Base-by-base conservation (phyloP, 2,329 filamentous ascomycete species). In the Raffaelea albimanens region DNA sequence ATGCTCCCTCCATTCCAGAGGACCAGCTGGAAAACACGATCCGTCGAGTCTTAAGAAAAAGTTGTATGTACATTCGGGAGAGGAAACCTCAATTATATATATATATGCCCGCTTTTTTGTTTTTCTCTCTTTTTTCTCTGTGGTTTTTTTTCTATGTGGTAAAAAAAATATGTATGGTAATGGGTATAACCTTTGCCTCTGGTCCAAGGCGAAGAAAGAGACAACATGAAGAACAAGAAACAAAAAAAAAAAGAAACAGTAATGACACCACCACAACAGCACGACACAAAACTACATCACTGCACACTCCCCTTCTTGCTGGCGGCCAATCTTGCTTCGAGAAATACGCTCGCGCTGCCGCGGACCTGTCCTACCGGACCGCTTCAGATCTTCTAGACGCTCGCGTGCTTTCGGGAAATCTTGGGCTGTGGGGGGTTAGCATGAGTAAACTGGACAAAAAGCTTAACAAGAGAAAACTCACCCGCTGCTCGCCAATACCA, bases 401-500 rank as follows among this genome's bases (percentile, higher is more conserved):
- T 96, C 89, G 49, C 91, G 82, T 14, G 93, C 93, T 65, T 96
- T 95, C 40, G 87, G 85, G 61, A 94, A 95, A 60, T 94, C 88
- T 69, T 97, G 91, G 50, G 90, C 91, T 95, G 55, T 23, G 44
- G 14, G 23, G 21, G 18, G 41, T 43, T 43, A 43, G 40, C 19
- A 11, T 50, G 51, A 82, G 36, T 41, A 43, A 38, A 5, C 82
- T 3, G 40, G 43, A 45, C 31, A 46, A 45, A 50, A 50, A 81
- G 36, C 23, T n/a, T 2, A 29, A 38, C 13, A 38, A 8, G 18
- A 34, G 16, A 43, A 53, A 53, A 85, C 88, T 80, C 74, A 96
- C 91, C 86, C 62, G 93, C 93, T 66, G 93, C 90, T 63, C 91
- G 78, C 78, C 90, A 96, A 68, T 98, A 98, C 93, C 93, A 98